Evolutionary conservation across 495 filamentous ascomycete species (phyloP), one percentile per base, ranked within the genome.

Genomic region (Aspergillus egyptiacus): DNA sequence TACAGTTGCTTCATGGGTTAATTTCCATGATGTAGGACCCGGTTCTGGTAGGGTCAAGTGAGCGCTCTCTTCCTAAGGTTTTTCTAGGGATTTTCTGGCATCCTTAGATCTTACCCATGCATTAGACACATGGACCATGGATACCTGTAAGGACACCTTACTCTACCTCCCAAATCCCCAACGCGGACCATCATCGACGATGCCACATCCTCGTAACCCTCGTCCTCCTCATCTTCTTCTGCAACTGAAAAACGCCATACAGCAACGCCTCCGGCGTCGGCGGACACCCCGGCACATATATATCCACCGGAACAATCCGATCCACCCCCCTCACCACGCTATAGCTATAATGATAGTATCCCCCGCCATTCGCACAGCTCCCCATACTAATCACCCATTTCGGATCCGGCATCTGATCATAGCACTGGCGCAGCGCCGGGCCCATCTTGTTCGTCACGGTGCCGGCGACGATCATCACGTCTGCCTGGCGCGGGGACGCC

Each of bases 361-460:
- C 91, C 57, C 91, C 91, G 49, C 91, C 91, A 69, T 96, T 96
- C 60, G 91, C 91, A 69, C 91, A 96, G 55, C 80, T 86, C 14
- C 91, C 91, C 91, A 96, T 96, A 54, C 81, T 85, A 67, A 96
- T 81, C 49, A 96, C 91, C 91, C 91, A 96, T 47, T 89, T 80
- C 28, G 91, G 91, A 20, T 96, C 91, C 28, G 91, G 91, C 91
- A 95, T 96, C 74, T 96, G 91, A 70, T 96, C 91, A 65, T 96
- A 96, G 24, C 95, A 89, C 69, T 95, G 90, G 55, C 91, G 76
- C 64, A 96, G 76, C 27, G 91, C 91, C 22, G 90, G 90, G 5
- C 91, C 91, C 91, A 96, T 96, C 78, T 96, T 96, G 73, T 96
- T 96, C 30, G 91, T 96, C 53, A 96, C 74, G 1, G 91, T 96